phyloP scores from a whole-genome alignment of 2,329 filamentous ascomycete genomes.

The Mycosphaerella arachidis region DNA sequence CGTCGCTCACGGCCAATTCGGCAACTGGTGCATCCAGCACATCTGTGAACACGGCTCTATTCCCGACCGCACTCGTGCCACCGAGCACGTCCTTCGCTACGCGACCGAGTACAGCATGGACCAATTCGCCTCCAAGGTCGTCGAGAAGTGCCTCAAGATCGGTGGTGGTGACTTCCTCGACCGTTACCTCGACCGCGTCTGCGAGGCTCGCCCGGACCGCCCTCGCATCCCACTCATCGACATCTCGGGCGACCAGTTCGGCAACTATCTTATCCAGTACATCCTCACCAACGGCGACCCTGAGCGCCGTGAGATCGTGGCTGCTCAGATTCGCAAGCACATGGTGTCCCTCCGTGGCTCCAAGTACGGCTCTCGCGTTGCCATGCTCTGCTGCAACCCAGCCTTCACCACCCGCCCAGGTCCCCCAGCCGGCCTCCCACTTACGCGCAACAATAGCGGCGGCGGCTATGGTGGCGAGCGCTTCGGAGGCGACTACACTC shows the following conservation, averaged over 20 bases:
- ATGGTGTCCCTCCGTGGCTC: constrained; percentile 98
- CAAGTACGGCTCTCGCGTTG: constrained; percentile 96
- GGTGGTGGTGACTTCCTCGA: constrained; percentile 84
- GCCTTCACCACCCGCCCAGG: constrained; percentile 84
- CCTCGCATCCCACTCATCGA: constrained; percentile 96
- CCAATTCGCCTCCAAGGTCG: constrained; percentile 97
- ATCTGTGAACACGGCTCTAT: constrained; percentile 95
- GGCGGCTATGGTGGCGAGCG: constrained; percentile 15
- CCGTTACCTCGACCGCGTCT: constrained; percentile 89
- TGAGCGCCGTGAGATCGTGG: constrained; percentile 89
- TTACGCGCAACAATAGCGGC: constrained; percentile 20
- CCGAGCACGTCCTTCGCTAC: constrained; percentile 91
- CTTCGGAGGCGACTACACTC: constrained; percentile 20
- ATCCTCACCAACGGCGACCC: constrained; percentile 82
- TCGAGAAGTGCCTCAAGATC: constrained; percentile 98
- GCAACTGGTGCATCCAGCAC: constrained; percentile 99
- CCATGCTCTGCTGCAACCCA: constrained; percentile 98
- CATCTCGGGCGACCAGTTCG: constrained; percentile 94
- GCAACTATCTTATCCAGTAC: constrained; percentile 83
- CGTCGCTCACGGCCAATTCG: constrained; percentile 94
- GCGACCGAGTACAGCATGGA: constrained; percentile 97
- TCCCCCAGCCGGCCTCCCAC: constrained; percentile 61
- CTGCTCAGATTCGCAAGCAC: constrained; percentile 91
- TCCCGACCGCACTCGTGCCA: constrained; percentile 83
- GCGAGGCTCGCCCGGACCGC: constrained; percentile 82